A percentile compares a stretch with the other conserved stretches of the same genome.
Conservation (phyloP, 129 eudicot genomes). For the Helichrysum umbraculigerum region DNA sequence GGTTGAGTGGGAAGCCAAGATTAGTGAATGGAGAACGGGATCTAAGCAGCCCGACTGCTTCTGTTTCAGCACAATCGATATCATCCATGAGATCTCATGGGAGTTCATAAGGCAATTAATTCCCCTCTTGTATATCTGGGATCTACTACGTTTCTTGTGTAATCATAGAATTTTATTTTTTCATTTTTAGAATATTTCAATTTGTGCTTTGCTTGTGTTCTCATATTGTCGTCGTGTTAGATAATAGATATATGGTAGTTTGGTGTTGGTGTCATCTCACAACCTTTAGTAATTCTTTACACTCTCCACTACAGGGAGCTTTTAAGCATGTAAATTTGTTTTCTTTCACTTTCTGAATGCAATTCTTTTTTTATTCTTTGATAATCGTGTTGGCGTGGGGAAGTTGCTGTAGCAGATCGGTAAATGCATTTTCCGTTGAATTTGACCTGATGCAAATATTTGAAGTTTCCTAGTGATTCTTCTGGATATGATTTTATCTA, state of each 20-base stretch:
- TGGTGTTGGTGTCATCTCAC: neutral
- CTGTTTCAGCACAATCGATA: slow-evolving; percentile 89
- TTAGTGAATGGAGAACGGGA: slow-evolving; percentile 77
- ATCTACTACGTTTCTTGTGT: slow-evolving; percentile 34
- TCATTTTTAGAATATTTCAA: slow-evolving; percentile 7
- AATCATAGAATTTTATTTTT: slow-evolving; percentile 32
- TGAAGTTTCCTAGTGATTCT: slow-evolving; percentile 3
- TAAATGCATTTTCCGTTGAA: slow-evolving; percentile 14
- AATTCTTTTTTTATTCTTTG: slow-evolving; percentile 24
- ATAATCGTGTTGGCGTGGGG: slow-evolving; percentile 12
- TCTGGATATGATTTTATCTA: neutral
- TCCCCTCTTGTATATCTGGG: slow-evolving; percentile 27
- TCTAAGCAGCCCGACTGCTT: slow-evolving; percentile 90
- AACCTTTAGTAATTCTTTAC: slow-evolving; percentile 37
- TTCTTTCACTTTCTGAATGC: slow-evolving; percentile 31
- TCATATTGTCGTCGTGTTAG: slow-evolving; percentile 22
- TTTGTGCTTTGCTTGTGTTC: slow-evolving; percentile 11
- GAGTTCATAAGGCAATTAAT: slow-evolving; percentile 51
- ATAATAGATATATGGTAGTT: slow-evolving; percentile 7
- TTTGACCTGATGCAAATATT: slow-evolving; percentile 16
- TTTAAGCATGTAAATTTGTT: slow-evolving; percentile 42
- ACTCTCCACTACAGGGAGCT: slow-evolving; percentile 37
- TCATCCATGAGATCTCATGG: slow-evolving; percentile 92
- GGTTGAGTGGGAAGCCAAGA: slow-evolving; percentile 82
- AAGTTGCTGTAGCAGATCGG: slow-evolving; percentile 11